Evolutionary conservation across 1,284 basidiomycete species (phyloP), one percentile per base, ranked within the genome.

Genomic region (Omphalotus olearius): DNA sequence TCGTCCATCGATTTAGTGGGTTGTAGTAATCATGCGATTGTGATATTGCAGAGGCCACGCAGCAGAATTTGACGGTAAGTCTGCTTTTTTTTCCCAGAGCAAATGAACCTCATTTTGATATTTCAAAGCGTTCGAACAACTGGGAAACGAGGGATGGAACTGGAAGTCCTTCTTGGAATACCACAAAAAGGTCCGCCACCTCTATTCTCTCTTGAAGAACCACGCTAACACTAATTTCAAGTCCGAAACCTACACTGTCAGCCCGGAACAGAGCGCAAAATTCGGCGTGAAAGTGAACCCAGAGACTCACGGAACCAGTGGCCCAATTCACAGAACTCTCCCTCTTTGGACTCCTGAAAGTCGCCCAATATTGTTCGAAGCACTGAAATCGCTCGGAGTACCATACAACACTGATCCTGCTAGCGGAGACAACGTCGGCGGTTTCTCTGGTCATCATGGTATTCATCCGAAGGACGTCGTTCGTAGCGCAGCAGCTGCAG

Each of bases 131-230:
- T 42, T 55, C 28, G 53, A 55, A 43, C 9, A 26, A 10, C 45
- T 55, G 6, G 48, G 53, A 5, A 40, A 44, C 13, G 16, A 23
- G 4, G 45, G 53, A 9, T 55, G 53, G 53, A 51, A 55, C 35
- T 55, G 53, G 53, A 25, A 49, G 6, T 45, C 50, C 16, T 44
- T 47, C 33, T 45, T 51, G 30, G 46, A 51, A 20, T 55, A 55
- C 40, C 47, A 51, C n/a, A 47, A 51, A 41, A 51, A 55, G 45
- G 53, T 51, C 25, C 6, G 38, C 17, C 30, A 6, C 9, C 16
- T 35, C 23, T n/a, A 13, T 35, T 37, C 36, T 48, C 18, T 13
- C 33, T 25, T 28, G 17, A 39, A 17, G n/a, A 16, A 43, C 23
- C 41, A 45, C 33, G 26, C 11, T 28, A 28, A 7, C 14, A 9